Percentiles rank a stretch among this genome's conserved stretches.
Evolutionary conservation across 345 rosid genomes (phyloP).

Genomic region (Erysimum cheiranthoides): DNA sequence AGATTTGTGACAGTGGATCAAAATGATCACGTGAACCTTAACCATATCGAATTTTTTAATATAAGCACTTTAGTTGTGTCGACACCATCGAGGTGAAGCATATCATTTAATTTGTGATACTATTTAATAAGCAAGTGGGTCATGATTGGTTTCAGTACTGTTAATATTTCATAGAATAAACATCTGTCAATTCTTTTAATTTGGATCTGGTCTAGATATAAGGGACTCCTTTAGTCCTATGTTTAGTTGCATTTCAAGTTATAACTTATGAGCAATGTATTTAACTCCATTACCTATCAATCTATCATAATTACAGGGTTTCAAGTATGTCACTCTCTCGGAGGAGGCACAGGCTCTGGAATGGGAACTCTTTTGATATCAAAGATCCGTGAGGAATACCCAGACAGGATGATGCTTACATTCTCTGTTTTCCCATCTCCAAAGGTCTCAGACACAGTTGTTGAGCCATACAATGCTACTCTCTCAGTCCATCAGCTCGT

Average conservation of each 20-base stretch:
- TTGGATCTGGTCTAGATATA: background rate
- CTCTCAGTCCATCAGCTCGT: constrained; percentile 97
- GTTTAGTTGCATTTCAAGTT: too few species aligned
- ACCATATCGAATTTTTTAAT: constrained; percentile 16
- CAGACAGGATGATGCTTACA: constrained; percentile 97
- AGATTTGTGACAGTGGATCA: constrained; percentile 10
- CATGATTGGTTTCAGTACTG: constrained; percentile 12
- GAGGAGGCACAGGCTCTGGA: constrained; percentile 98
- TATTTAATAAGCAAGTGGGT: constrained; percentile 19
- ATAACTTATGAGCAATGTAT: too few species aligned
- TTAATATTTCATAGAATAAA: background rate
- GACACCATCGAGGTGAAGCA: constrained; percentile 34
- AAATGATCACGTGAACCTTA: constrained; percentile 29
- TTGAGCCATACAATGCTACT: constrained; percentile 97
- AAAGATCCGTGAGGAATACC: constrained; percentile 95
- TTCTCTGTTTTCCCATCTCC: constrained; percentile 99
- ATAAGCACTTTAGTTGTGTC: constrained; percentile 6
- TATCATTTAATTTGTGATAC: constrained; percentile 10
- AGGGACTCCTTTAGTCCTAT: background rate
- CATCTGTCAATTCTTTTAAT: background rate
- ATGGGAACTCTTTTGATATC: constrained; percentile 96
- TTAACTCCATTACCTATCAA: too few species aligned
- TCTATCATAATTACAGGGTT: constrained; percentile 60
- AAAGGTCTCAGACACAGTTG: constrained; percentile 98
- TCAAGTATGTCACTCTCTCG: constrained; percentile 96